Evolutionary conservation across 768 basidiomycete genomes (phyloP), one percentile per base, ranked within the genome.

Genomic region (Kondoa subrosea): DNA sequence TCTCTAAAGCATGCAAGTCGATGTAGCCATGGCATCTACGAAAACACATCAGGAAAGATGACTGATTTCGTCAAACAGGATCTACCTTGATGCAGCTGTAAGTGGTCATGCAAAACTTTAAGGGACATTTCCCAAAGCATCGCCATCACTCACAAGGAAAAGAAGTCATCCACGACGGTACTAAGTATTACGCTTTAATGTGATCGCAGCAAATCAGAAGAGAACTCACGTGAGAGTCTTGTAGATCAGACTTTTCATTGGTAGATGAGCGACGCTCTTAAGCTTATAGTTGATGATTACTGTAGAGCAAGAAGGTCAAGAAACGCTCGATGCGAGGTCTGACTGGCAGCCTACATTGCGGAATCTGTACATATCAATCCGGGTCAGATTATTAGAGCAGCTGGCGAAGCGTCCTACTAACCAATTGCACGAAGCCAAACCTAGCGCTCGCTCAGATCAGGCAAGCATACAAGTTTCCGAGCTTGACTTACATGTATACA

Each of bases 231-330:
- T 87, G 68, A 93, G 81, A 1, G 88, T 85, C 80, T 93, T 95
- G 81, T 91, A 93, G 72, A 91, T 85, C 89, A 97, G 91, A 2
- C 92, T 88, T 77, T 92, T 95, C 87, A 95, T 92, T 25, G 92
- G 92, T 87, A 97, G 91, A 76, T 97, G 93, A 58, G 93, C 87
- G 34, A 95, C 91, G 15, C 87, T 86, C 87, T 91, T 91, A 69
- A 97, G 82, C 78, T 93, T 93, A 80, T 92, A 95, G 79, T 95
- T 95, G 81, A 96, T 92, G 75, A 96, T 93, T 67, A 91, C 76
- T 89, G 87, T 34, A 87, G 88, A 62, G 89, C 79, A 33, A 34
- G 3, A 33, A 34, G 1, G 21, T 27, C 27, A n/a, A 30, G 3
- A 67, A 30, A 61, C 2, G 65, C 57, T 16, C 2, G 66, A 12